Evolutionary conservation across 345 rosid genomes (phyloP).

Genomic region (Citrus unshiu): DNA sequence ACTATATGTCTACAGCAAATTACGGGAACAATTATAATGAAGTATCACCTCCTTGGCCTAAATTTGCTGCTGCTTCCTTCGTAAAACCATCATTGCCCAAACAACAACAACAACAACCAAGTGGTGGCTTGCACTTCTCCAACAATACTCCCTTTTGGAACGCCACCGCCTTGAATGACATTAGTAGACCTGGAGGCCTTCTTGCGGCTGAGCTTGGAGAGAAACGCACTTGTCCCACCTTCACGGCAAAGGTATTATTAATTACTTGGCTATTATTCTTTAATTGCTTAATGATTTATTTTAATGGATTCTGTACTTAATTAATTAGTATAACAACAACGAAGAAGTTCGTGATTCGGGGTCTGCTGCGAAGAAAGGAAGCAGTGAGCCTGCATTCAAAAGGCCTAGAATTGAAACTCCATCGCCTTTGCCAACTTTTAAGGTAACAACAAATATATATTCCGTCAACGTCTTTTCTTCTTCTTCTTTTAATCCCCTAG

Average conservation of each 20-base stretch:
- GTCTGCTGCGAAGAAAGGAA: constrained; percentile 35
- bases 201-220: constrained; percentile 28
- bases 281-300: no score
- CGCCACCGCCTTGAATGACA: constrained; percentile 31
- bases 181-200: constrained; percentile 21
- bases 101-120: constrained; percentile 43
- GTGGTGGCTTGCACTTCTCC: constrained; percentile 37
- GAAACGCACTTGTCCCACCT: constrained; percentile 29
- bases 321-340: no score
- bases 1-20: constrained; percentile 21
- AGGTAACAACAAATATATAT: constrained; percentile 40
- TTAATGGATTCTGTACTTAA: no score
- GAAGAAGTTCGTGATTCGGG: constrained; percentile 40
- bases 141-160: constrained; percentile 47
- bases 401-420: constrained; percentile 69
- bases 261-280: background rate
- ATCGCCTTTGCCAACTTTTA: constrained; percentile 72
- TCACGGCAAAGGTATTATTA: constrained; percentile 21
- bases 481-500: background rate
- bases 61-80: constrained; percentile 23
- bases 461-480: background rate
- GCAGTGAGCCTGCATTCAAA: constrained; percentile 40
- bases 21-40: constrained; percentile 25
- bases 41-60: constrained; percentile 44
- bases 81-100: constrained; percentile 30